Evolutionary conservation across 2,329 filamentous ascomycete genomes (phyloP), one percentile per base, ranked within the genome.

Genomic region (Mollisia scopiformis): DNA sequence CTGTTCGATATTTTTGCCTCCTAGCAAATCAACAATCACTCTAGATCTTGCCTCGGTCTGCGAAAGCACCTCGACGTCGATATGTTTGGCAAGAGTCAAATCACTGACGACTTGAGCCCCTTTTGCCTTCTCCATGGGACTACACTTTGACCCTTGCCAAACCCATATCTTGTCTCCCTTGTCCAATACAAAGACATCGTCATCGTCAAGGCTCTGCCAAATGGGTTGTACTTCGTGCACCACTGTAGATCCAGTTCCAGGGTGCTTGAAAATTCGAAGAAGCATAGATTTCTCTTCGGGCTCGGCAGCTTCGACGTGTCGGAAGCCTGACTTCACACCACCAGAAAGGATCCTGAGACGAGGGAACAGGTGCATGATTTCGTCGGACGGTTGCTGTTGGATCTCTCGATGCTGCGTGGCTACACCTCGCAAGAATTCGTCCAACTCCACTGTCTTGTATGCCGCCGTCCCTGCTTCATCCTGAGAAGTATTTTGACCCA

Each of bases 381-480:
- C 61, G 5, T 65, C 62, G 1, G 67, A 69, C 19, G 61, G 52
- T 82, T 85, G 88, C 1, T 83, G 73, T 74, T 90, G 86, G 1
- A 87, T 76, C 74, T 90, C 88, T 47, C 87, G 84, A 70, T 89
- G 83, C 75, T 90, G 88, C 2, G 80, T 84, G 0, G 87, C 87
- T 0, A 79, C 75, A 2, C 87, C 87, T 41, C 80, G 76, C 53
- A 90, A 73, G 69, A 88, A 89, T 73, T 89, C 87, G 67, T 90
- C 88, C 16, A 90, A 78, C 73, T 90, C 88, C 25, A 89, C 86
- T 0, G 87, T 88, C 77, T 90, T 90, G 76, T 90, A 88, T 1
- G 88, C 87, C 0, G 88, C 88, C 0, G 84, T 86, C 16, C 87
- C 88, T 1, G 87, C 86, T 75, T 90, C 88, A 65, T 90, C 88